Base-by-base conservation (phyloP, 257 asterid genomes). In the Nyctanthes arbortristis region DNA sequence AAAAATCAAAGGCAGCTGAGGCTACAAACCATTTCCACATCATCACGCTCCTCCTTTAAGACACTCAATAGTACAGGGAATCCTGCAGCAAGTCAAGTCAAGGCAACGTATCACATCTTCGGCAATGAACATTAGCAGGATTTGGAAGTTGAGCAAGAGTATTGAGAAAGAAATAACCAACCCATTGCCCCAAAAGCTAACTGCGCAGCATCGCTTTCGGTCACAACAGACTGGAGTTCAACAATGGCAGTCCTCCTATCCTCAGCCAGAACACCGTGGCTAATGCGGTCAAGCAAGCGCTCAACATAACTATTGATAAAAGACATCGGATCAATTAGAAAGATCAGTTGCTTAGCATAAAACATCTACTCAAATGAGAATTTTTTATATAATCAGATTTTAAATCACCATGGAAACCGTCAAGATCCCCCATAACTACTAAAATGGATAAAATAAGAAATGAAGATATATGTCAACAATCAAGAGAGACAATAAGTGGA, bases 151-250 rank as follows among this genome's bases (percentile, higher is more conserved):
- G 57, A 49, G 61, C 18, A 54, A 52, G 32, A 40, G 55, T 71
- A 69, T 71, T 32, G 61, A 64, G 65, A 73, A 43, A 55, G 35
- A 36, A 83, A 60, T 36, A 69, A 89, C 89, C 68, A 74, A 94
- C 99, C 99, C 92, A 86, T 91, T 55, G 97, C 97, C 67, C 99
- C 97, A 79, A 94, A 89, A 66, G 99, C 97, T 76, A 94, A 76
- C 84, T 94, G 97, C 16, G 95, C 88, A 73, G 87, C 88, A 54
- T 66, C 84, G 75, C 93, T 93, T 79, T 93, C 96, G 61, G 92
- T 84, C 55, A 93, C 96, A 82, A 89, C 85, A 69, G 96, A 84
- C 72, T 86, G 96, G 82, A 94, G 99, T 76, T 94, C 99, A 60
- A 67, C 78, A 83, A 91, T 82, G 63, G 96, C 97, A 77, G 60